These are phyloP conservation scores for Collariella sp. DNA, from an alignment of 495 filamentous ascomycete species.

Conservation along the genomic window DNA sequence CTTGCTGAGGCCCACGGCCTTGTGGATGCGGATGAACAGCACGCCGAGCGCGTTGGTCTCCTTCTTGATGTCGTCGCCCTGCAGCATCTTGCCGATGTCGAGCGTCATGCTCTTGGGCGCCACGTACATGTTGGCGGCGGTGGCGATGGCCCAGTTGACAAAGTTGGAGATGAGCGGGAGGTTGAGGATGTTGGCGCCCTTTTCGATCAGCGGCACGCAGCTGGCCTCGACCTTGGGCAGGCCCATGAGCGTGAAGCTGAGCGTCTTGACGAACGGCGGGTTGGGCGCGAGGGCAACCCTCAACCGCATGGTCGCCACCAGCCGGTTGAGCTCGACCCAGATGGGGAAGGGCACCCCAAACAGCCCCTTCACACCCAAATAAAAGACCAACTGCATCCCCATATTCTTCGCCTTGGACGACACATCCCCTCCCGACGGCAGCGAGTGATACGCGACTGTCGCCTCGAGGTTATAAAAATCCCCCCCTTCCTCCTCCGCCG, in stretches of 20 bases:
- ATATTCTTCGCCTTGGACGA: slow-evolving; percentile 83
- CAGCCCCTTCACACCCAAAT: slow-evolving; percentile 72
- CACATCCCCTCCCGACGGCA: slow-evolving; percentile 55
- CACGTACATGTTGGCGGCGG: slow-evolving; percentile 82
- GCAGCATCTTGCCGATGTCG: slow-evolving; percentile 80
- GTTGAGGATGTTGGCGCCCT: slow-evolving; percentile 85
- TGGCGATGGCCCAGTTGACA: slow-evolving; percentile 89
- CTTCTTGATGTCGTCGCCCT: slow-evolving; percentile 84
- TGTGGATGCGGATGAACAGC: slow-evolving; percentile 85
- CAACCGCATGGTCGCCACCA: slow-evolving; percentile 79
- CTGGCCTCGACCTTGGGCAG: slow-evolving; percentile 79
- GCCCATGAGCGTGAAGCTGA: slow-evolving; percentile 91
- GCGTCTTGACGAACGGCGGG: slow-evolving; percentile 79
- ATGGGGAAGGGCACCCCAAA: slow-evolving; percentile 87
- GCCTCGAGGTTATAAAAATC: slow-evolving; percentile 92
- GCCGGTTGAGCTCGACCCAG: slow-evolving; percentile 75
- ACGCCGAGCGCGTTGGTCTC: slow-evolving; percentile 77
- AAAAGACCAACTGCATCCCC: slow-evolving; percentile 92
- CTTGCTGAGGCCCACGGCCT: slow-evolving; percentile 78
- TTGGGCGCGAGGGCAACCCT: slow-evolving; percentile 79
- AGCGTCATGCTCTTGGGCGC: slow-evolving; percentile 94
- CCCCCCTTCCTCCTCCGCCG: slow-evolving; percentile 83
- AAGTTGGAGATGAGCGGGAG: slow-evolving; percentile 91
- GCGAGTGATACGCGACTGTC: slow-evolving; percentile 88
- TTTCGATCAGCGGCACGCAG: slow-evolving; percentile 85